Percentiles rank a stretch among this genome's conserved stretches.
These are phyloP conservation scores for Penicillium paxilli DNA, from an alignment of 495 filamentous ascomycete genomes.

Conservation along the genomic window DNA sequence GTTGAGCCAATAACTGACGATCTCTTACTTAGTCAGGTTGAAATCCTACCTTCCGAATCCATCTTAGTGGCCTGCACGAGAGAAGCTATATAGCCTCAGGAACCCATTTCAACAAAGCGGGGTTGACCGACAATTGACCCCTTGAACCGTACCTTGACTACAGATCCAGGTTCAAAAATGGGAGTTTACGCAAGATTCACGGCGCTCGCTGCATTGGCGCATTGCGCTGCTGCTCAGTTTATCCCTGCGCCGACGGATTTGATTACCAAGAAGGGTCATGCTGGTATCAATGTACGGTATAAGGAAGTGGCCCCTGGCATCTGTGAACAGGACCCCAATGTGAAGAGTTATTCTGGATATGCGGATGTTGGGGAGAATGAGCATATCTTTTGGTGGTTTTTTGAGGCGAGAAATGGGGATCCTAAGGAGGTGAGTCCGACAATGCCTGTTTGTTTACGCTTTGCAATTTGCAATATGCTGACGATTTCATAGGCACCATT, in stretches of 20 bases:
- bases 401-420: constrained; percentile 56
- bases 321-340: constrained; percentile 63
- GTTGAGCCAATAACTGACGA: constrained; percentile 4
- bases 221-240: constrained; percentile 47
- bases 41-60: constrained; percentile 12
- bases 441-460: not conserved
- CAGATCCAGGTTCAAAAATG: constrained; percentile 13
- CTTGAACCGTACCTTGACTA: not conserved
- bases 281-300: constrained; percentile 55
- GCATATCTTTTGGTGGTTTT: constrained; percentile 70
- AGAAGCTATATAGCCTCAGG: not conserved
- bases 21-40: constrained; percentile 2
- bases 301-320: constrained; percentile 63
- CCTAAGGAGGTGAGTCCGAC: constrained; percentile 36
- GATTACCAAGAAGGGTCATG: constrained; percentile 50
- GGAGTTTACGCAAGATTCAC: not conserved
- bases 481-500: constrained; percentile 44
- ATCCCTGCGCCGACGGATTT: constrained; percentile 58
- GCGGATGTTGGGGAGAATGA: constrained; percentile 60
- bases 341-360: constrained; percentile 68
- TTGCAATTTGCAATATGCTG: not conserved
- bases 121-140: not conserved
- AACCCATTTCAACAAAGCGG: constrained; percentile 1
- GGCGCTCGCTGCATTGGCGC: constrained; percentile 1
- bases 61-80: constrained; percentile 11